Percentiles rank a stretch among this genome's conserved stretches.
phyloP scores from a whole-genome alignment of 1,284 basidiomycete genomes.

The Macrocystidia cucumis region DNA sequence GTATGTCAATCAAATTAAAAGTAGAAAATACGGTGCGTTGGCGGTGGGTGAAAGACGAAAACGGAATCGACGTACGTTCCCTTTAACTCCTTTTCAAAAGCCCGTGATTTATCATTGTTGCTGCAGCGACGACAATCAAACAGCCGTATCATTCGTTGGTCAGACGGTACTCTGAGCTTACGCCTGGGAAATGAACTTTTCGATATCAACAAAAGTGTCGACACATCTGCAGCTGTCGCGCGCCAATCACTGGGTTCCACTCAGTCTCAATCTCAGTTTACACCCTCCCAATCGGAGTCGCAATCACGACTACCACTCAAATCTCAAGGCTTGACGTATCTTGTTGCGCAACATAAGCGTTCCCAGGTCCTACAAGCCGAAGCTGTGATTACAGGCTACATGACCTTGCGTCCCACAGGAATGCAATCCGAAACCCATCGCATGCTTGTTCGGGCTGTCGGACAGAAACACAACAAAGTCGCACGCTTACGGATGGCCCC shows the following conservation, averaged over 20 bases:
- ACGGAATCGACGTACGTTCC: constrained; percentile 58
- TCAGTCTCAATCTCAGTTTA: constrained; percentile 22
- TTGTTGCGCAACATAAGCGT: constrained; percentile 85
- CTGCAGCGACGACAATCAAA: constrained; percentile 75
- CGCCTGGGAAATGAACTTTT: constrained; percentile 88
- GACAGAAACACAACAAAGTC: constrained; percentile 76
- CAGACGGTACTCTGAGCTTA: constrained; percentile 82
- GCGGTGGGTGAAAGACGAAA: constrained; percentile 76
- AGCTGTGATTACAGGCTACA: constrained; percentile 74
- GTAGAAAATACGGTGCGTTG: constrained; percentile 89
- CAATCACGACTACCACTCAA: constrained; percentile 29
- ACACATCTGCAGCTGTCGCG: constrained; percentile 56
- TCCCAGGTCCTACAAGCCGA: constrained; percentile 83
- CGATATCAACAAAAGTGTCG: constrained; percentile 74
- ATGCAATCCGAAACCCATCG: constrained; percentile 89
- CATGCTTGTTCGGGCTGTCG: constrained; percentile 81
- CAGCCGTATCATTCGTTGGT: constrained; percentile 84
- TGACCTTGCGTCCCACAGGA: constrained; percentile 80
- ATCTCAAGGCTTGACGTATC: constrained; percentile 75
- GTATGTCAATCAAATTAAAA: constrained; percentile 76
- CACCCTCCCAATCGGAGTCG: constrained; percentile 26
- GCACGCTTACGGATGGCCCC: constrained; percentile 70
- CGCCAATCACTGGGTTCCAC: constrained; percentile 45
- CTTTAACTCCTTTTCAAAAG: constrained; percentile 3
- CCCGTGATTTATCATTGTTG: constrained; percentile 2